Evolutionary conservation across 257 asterid species (phyloP), one percentile per base, ranked within the genome.

Genomic region (Solanum chilense): DNA sequence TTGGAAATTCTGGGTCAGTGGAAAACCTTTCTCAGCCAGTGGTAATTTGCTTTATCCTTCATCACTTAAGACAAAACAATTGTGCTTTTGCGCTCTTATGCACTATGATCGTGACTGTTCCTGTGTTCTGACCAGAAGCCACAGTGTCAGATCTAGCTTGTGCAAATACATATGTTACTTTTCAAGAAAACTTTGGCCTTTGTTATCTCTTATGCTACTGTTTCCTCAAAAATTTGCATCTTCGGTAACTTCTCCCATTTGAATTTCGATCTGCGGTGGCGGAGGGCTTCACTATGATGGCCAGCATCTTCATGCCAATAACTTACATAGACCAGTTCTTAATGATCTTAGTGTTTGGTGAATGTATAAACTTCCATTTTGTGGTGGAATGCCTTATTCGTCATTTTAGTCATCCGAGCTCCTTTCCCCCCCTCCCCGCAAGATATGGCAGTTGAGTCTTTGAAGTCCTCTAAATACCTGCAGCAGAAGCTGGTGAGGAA

Each of bases 21-120:
- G 87, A 86, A 88, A 92, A 89, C 66, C 93, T 93, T 88, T 84
- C 98, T 87, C 95, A 90, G 88, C 98, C 96, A 64, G 97, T 96
- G 97, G 99, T 97, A 94, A 88, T 77, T 74, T 33, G 3, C 85
- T 86, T 62, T 77, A 41, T 35, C 45, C 82, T 64, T 60, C 85
- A 31, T 18, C 68, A 16, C 35, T 42, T 9, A 56, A 83, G 77
- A 27, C 41, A 49, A 81, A 81, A 47, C 20, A 49, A 29, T 29
- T 81, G 85, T 80, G 20, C 69, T 47, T 49, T 68, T 49, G 69
- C 16, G 2, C 85, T 81, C 39, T 5, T 81, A 10, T 49, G 68
- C 85, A 5, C 29, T 47, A 29, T 12, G 29, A 80, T 80, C 7
- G 13, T 15, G 31, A 49, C 69, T 29, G 15, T 81, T 81, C 69